Base-by-base conservation (phyloP, 1,139 yeast genomes). In the Kodamaea sp. region DNA sequence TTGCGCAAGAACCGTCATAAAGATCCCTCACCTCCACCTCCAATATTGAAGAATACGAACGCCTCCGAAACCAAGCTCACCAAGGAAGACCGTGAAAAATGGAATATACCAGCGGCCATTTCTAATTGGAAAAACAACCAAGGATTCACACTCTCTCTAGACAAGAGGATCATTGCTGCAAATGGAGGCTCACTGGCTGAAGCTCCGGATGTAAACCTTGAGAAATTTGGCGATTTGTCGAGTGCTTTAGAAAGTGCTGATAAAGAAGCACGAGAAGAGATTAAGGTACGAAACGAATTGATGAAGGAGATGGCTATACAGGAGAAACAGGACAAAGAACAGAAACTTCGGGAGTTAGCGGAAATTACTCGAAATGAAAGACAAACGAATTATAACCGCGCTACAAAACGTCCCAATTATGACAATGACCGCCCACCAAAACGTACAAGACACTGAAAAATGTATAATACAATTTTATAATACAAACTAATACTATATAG, bases 81-180 rank as follows among this genome's bases (percentile, higher is more conserved):
- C 0, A 79, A 80, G 25, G 88, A 83, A 47, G 96, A 89, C 39
- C 83, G 81, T 41, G 80, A 76, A 23, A 76, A 79, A 41, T 92
- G 97, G 97, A 73, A 75, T 32, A 88, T 92, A 19, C 97, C 98
- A 0, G 83, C 96, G 0, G 89, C 95, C 1, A 77, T 92, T 1
- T 90, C 97, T 1, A 89, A 88, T 57, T 92, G 98, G 98, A 90
- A 90, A 58, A 92, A 92, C 56, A 88, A 92, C 16, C 84, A 85
- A 46, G 97, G 98, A 4, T 89, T 82, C 55, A 80, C 96, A 1
- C 83, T 90, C 31, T 80, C 86, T 0, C 60, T 92, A 28, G 96
- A 89, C 37, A 84, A 85, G 51, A 67, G 97, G 40, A 66, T 84
- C 43, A 77, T 83, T 4, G 81, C 71, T 3, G 61, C 83, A 7